Conservation (phyloP, 305 asterid species). For the Fraxinus angustifolia region DNA sequence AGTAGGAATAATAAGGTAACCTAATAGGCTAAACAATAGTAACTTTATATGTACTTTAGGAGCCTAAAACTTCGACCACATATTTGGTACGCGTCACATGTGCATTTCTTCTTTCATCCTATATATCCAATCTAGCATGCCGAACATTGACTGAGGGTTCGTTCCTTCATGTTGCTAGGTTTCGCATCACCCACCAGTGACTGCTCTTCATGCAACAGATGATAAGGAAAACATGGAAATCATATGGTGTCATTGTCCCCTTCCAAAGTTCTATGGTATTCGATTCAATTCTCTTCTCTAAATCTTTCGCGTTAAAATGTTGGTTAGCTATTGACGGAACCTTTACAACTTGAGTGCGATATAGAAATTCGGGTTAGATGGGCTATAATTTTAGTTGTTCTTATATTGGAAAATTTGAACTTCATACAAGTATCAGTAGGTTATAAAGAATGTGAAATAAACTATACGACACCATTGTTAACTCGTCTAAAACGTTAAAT, state of each 20-base stretch:
- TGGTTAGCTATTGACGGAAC: neutral
- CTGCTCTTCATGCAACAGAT: slow-evolving; percentile 81
- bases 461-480: neutral
- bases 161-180: slow-evolving; percentile 37
- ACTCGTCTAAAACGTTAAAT: neutral
- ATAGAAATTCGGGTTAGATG: neutral
- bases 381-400: neutral
- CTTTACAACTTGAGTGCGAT: neutral
- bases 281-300: neutral
- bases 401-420: neutral
- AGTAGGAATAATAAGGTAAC: too few species aligned
- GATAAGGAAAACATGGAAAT: slow-evolving; percentile 56
- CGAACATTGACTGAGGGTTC: neutral
- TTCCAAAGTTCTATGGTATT: slow-evolving; percentile 65
- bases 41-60: neutral
- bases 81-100: neutral
- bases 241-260: slow-evolving; percentile 63
- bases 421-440: neutral
- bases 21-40: neutral
- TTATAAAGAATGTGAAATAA: neutral
- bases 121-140: neutral
- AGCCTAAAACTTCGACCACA: neutral
- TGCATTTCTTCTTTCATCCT: neutral
- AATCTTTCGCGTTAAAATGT: neutral
- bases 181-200: slow-evolving; percentile 87